Evolutionary conservation across 2,329 filamentous ascomycete genomes (phyloP), one percentile per base, ranked within the genome.

Genomic region (Paraconiothyrium sp.): DNA sequence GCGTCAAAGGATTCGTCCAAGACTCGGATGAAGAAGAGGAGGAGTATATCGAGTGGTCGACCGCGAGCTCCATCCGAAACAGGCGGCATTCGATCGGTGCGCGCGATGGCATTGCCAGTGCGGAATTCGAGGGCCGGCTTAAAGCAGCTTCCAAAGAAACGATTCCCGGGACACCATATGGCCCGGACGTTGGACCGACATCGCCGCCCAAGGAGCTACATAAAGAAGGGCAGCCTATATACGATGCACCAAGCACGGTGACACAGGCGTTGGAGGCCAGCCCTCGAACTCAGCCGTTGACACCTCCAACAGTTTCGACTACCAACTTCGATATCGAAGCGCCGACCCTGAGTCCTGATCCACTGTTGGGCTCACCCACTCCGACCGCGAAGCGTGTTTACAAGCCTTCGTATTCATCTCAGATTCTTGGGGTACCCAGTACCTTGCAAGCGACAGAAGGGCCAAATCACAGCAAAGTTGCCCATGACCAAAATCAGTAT

Each of bases 1-100:
- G 81, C 68, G 75, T 79, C 68, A 78, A 75, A 74, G 82, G 82
- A 67, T 83, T 80, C 75, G 83, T 84, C 66, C 78, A 77, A 74
- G 83, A 84, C 72, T 84, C 83, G 62, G 83, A 84, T 76, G 83
- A 83, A 59, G 82, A 84, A 54, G 81, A 76, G 20, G 71, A 73
- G 41, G 70, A 76, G 20, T 20, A 20, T 54, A 34, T 76, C 37
- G 75, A 77, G 48, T 74, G 58, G 34, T 66, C 64, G 16, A 58
- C 65, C 52, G 52, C 51, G 35, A 62, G 41, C 58, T 54, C 64
- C n/a, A 54, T 61, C 20, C 41, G 55, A 34, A 47, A 55, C 16
- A 57, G 27, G 48, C 60, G 59, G 32, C 37, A 67, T 69, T 67
- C 66, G 61, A 64, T 64, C 22, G 41, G 44, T 35, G 67, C 70